Evolutionary conservation across 176 grass and related monocot genomes (phyloP).

Genomic region (Urochloa ruziziensis): DNA sequence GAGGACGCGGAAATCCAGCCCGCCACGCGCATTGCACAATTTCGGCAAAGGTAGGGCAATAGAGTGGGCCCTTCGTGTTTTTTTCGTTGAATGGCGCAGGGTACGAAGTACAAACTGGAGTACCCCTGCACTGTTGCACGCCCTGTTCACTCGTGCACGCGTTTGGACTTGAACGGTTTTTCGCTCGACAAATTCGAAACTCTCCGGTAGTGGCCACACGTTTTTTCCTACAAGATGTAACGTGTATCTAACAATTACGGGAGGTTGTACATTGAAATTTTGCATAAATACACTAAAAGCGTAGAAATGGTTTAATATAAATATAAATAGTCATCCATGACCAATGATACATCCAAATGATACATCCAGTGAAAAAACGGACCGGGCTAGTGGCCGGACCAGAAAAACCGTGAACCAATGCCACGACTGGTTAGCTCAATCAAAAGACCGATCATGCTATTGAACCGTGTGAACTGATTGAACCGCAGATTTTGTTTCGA

Average conservation of each 20-base stretch:
- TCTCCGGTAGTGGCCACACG: background rate
- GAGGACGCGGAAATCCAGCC: conserved; percentile 51
- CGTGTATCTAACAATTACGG: background rate
- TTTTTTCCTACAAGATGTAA: background rate
- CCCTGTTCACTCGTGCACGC: background rate
- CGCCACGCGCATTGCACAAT: conserved; percentile 52
- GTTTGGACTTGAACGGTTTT: background rate
- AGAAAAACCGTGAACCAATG: too few relatives aligned
- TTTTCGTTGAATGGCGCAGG: background rate
- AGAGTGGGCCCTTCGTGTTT: background rate
- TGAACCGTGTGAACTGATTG: too few relatives aligned
- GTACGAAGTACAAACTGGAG: background rate
- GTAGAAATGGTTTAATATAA: too few relatives aligned
- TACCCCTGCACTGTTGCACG: background rate
- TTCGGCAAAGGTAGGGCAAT: conserved; percentile 29
- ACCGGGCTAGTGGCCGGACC: too few relatives aligned
- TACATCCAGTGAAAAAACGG: too few relatives aligned
- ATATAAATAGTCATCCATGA: too few relatives aligned
- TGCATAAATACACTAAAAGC: too few relatives aligned
- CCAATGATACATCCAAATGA: too few relatives aligned
- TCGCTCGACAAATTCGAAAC: background rate
- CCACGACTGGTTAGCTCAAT: too few relatives aligned
- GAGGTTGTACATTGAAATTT: too few relatives aligned
- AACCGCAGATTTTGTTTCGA: too few relatives aligned
- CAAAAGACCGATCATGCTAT: too few relatives aligned